Evolutionary conservation across 2,329 filamentous ascomycete species (phyloP).

Genomic region (Coniochaeta hoffmannii): DNA sequence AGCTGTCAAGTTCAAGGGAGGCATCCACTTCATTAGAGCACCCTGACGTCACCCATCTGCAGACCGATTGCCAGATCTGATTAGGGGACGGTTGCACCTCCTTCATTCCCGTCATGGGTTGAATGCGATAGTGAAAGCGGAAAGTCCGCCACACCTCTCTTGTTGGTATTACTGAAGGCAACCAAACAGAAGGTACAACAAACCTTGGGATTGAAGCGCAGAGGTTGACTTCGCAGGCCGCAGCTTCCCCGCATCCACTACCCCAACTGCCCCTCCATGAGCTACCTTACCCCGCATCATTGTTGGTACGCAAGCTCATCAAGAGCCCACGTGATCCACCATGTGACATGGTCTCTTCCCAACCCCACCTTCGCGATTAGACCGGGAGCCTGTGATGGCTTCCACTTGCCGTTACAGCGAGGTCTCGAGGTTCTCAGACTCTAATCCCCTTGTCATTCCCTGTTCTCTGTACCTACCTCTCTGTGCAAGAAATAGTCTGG

Average conservation of each 20-base stretch:
- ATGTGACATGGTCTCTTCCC: not conserved
- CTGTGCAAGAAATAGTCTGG: not conserved
- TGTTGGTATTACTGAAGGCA: no score
- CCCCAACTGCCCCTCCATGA: not conserved
- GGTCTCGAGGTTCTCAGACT: not conserved
- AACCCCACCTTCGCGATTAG: not conserved
- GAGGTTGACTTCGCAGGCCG: not conserved
- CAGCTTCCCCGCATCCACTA: not conserved
- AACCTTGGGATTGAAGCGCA: no score
- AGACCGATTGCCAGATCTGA: no score
- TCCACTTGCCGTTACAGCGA: not conserved
- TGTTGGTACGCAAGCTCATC: not conserved
- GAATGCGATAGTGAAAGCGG: not conserved
- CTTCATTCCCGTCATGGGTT: not conserved
- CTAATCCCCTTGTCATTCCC: not conserved
- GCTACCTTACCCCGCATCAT: not conserved
- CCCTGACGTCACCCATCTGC: no score
- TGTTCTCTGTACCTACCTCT: not conserved
- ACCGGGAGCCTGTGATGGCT: not conserved
- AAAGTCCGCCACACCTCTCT: no score
- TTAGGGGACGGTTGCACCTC: no score
- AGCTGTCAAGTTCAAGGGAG: no score
- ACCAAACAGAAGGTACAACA: no score
- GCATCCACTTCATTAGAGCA: no score
- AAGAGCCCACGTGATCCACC: not conserved